A percentile compares a stretch with the other conserved stretches of the same genome.
Conservation (phyloP, 1,284 basidiomycete genomes). For the Porogramme epimiltina region DNA sequence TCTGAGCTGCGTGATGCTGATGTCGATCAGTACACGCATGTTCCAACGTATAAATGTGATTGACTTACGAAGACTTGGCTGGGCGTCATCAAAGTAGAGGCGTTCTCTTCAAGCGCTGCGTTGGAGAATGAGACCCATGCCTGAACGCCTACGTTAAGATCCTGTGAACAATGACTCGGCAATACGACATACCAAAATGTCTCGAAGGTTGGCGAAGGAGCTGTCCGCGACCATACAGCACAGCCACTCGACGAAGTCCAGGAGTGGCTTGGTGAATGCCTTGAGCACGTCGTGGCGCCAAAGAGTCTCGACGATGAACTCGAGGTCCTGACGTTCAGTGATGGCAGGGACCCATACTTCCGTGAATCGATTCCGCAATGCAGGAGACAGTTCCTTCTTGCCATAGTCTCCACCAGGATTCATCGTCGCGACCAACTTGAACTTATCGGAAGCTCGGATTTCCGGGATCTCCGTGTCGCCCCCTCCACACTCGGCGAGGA, state of each 20-base stretch:
- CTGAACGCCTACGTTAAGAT: slow-evolving; percentile 39
- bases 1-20: slow-evolving; percentile 85
- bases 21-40: not conserved
- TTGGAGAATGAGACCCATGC: slow-evolving; percentile 94
- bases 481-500: slow-evolving; percentile 92
- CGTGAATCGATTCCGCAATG: slow-evolving; percentile 96
- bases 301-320: slow-evolving; percentile 76
- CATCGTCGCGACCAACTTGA: slow-evolving; percentile 98
- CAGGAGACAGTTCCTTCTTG: slow-evolving; percentile 98
- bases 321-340: slow-evolving; percentile 74
- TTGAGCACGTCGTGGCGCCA: slow-evolving; percentile 69
- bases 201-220: slow-evolving; percentile 80
- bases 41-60: too few relatives aligned
- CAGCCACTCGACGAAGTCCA: slow-evolving; percentile 88
- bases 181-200: slow-evolving; percentile 73
- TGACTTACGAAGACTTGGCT: slow-evolving; percentile 72
- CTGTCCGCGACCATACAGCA: slow-evolving; percentile 64
- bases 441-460: slow-evolving; percentile 66
- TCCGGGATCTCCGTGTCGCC: slow-evolving; percentile 69
- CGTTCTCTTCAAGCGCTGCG: slow-evolving; percentile 45
- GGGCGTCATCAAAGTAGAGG: slow-evolving; percentile 39
- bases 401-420: slow-evolving; percentile 99
- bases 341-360: slow-evolving; percentile 98
- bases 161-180: not conserved
- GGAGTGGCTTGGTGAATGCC: slow-evolving; percentile 63